Conservation (phyloP, 345 rosid genomes). For the Kandelia obovata region DNA sequence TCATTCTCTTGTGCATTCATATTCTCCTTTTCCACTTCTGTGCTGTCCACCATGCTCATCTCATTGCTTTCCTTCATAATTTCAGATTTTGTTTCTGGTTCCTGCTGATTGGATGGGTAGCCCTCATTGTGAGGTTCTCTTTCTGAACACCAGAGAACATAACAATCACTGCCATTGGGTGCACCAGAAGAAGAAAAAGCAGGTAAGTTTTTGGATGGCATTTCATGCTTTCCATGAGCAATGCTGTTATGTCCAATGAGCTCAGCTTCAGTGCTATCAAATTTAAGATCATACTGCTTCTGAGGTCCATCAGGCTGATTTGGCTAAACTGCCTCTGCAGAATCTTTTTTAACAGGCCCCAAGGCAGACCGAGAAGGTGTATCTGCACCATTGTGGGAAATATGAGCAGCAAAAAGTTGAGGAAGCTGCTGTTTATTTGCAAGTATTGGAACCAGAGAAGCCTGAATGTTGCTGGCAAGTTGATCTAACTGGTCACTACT, state of each 20-base stretch:
- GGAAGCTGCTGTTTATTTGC: slow-evolving; percentile 74
- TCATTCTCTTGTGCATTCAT: slow-evolving; percentile 36
- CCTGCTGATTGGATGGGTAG: slow-evolving; percentile 18
- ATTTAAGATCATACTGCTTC: slow-evolving; percentile 45
- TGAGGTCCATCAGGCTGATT: slow-evolving; percentile 30
- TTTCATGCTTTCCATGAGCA: slow-evolving; percentile 28
- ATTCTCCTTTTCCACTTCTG: slow-evolving; percentile 34
- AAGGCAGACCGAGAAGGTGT: slow-evolving; percentile 27
- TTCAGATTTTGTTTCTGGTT: slow-evolving; percentile 31
- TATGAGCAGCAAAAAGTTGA: slow-evolving; percentile 50
- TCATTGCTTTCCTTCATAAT: slow-evolving; percentile 27
- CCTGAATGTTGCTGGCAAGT: slow-evolving; percentile 53
- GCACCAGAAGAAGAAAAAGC: slow-evolving; percentile 13
- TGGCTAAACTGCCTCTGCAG: slow-evolving; percentile 32
- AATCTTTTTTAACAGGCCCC: slow-evolving; percentile 31
- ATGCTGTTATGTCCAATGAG: slow-evolving; percentile 22
- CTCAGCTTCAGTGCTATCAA: slow-evolving; percentile 42
- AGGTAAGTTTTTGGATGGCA: slow-evolving; percentile 16
- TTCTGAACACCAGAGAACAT: slow-evolving; percentile 9
- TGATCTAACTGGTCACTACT: slow-evolving; percentile 53
- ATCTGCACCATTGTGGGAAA: slow-evolving; percentile 37
- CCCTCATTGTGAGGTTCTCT: slow-evolving; percentile 20
- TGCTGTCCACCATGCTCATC: slow-evolving; percentile 34
- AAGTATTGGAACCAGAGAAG: slow-evolving; percentile 69
- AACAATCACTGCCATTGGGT: slow-evolving; percentile 17